Conservation (phyloP, 805 yeast genomes). For the Candida glaebosa region DNA sequence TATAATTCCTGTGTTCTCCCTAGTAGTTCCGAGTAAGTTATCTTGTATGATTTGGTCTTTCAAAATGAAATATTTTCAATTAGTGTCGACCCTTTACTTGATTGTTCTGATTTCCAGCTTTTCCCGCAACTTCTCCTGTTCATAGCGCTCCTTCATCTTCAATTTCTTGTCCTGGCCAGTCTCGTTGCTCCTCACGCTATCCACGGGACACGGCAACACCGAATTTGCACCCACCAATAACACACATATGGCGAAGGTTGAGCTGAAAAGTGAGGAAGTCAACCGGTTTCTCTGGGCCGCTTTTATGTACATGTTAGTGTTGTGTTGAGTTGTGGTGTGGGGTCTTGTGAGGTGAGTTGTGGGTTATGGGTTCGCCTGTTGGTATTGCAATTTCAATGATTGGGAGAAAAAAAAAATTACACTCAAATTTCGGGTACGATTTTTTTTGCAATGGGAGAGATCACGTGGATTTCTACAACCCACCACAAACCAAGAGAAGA, state of each 20-base stretch:
- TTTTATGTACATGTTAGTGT: conserved; percentile 44
- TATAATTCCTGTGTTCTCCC: too few relatives aligned
- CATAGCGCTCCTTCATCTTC: conserved; percentile 21
- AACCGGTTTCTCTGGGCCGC: conserved; percentile 55
- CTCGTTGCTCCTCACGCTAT: conserved; percentile 39
- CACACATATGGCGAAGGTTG: conserved; percentile 72
- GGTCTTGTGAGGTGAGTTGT: too few relatives aligned
- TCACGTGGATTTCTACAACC: not conserved
- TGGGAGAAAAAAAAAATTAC: conserved; percentile 1
- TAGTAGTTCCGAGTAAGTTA: too few relatives aligned
- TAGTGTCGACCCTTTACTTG: too few relatives aligned
- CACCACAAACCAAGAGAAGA: too few relatives aligned
- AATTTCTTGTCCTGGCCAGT: conserved; percentile 34
- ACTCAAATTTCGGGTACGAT: too few relatives aligned
- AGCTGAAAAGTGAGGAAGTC: conserved; percentile 64
- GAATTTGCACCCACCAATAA: conserved; percentile 54
- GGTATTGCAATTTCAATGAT: not conserved
- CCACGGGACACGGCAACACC: conserved; percentile 42
- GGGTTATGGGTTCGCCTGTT: not conserved
- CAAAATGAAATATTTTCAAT: too few relatives aligned
- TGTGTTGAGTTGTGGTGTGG: too few relatives aligned
- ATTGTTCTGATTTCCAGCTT: conserved; percentile 1
- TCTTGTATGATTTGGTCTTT: too few relatives aligned
- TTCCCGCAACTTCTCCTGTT: conserved; percentile 7
- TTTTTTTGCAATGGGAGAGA: not conserved